These are phyloP conservation scores for Monosporascus sp. DNA, from an alignment of 2,329 filamentous ascomycete species.

Conservation along the genomic window DNA sequence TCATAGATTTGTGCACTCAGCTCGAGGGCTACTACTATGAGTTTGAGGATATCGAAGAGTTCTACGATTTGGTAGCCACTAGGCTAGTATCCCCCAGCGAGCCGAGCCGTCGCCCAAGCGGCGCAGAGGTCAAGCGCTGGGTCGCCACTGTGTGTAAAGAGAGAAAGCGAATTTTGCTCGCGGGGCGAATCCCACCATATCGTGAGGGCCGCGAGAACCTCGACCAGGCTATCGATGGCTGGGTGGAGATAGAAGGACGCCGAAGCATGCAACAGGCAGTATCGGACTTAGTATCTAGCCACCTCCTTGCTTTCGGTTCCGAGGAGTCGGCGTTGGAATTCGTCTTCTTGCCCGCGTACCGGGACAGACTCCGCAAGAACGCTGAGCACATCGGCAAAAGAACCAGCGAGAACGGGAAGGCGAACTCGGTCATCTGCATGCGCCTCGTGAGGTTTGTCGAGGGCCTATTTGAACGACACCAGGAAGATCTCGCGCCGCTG, in stretches of 20 bases:
- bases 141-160: slow-evolving; percentile 6
- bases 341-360: slow-evolving; percentile 5
- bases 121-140: slow-evolving; percentile 1
- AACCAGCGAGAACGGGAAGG: slow-evolving; percentile 3
- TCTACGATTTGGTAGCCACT: slow-evolving; percentile 5
- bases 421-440: slow-evolving; percentile 1
- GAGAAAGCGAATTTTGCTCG: slow-evolving; percentile 1
- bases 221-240: slow-evolving; percentile 10
- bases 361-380: slow-evolving; percentile 4
- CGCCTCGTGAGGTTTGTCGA: slow-evolving; percentile 3
- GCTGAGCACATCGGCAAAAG: slow-evolving; percentile 4
- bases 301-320: slow-evolving; percentile 8
- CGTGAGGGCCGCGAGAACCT: slow-evolving; percentile 5
- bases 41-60: not conserved
- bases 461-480: not conserved
- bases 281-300: slow-evolving; percentile 1
- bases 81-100: not conserved
- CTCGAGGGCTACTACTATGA: slow-evolving; percentile 6
- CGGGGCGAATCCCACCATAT: slow-evolving; percentile 2
- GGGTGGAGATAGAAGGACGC: slow-evolving; percentile 11
- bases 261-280: slow-evolving; percentile 1
- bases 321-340: slow-evolving; percentile 5
- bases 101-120: not conserved
- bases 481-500: not conserved
- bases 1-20: slow-evolving; percentile 7